Evolutionary conservation across 2,329 filamentous ascomycete genomes (phyloP), one percentile per base, ranked within the genome.

Genomic region (Alternaria angustiovoidea): DNA sequence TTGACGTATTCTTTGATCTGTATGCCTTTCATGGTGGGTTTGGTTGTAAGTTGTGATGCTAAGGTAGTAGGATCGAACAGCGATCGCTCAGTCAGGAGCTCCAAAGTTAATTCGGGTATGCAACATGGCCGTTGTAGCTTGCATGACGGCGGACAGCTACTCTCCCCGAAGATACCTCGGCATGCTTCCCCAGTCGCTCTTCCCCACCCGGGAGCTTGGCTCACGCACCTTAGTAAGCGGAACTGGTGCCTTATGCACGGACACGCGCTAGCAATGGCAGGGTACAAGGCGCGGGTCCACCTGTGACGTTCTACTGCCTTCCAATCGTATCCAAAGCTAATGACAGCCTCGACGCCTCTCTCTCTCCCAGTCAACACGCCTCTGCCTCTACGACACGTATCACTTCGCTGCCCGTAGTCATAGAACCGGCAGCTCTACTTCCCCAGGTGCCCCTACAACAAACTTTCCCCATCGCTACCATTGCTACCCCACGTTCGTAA

Each of bases 1-100:
- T 91, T 89, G 79, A 93, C 88, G 73, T 93, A 93, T 84, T 91
- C 82, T 67, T 83, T 87, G 58, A 93, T 81, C 77, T 92, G 87
- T 59, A 93, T 92, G 71, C 87, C 92, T 69, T 87, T 88, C 91
- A 94, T 94, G 6, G 28, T 71, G 63, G 16, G 51, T 18, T 39
- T 52, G 36, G 18, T 1, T 30, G 32, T 2, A 2, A 7, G 24
- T 11, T 18, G 4, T 20, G 22, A 20, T 26, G 20, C 1, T 9
- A 8, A 24, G 4, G 14, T 18, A 16, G 18, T 9, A 11, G 18
- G 4, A 9, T 18, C 11, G 18, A 8, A 8, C 4, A 28, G 14
- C 11, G 7, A n/a, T 32, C 6, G 0, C 32, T 36, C 34, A 52
- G 18, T 53, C 42, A 11, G 41, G 42, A 38, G 9, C 28, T 18